These are phyloP conservation scores for Stagonosporopsis rhizophila DNA, from an alignment of 2,329 filamentous ascomycete species.

Conservation along the genomic window DNA sequence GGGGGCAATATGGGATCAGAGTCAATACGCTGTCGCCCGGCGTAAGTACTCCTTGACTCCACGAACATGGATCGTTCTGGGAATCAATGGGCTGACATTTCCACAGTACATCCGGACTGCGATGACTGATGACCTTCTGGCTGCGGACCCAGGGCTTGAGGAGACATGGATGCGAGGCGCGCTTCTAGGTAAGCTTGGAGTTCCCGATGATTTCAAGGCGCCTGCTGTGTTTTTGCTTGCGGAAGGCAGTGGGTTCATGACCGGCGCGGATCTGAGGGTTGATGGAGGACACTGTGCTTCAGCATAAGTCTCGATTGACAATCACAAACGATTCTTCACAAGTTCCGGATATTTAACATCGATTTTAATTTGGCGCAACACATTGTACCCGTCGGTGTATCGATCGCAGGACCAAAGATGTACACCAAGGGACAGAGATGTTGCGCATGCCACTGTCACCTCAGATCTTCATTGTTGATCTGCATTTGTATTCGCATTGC, in stretches of 20 bases:
- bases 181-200: neutral
- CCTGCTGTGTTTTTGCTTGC: neutral
- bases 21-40: neutral
- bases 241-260: neutral
- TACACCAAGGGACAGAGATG: neutral
- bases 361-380: neutral
- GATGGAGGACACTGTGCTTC: neutral
- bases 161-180: neutral
- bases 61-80: neutral
- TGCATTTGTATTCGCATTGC: conserved; percentile 47
- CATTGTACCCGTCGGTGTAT: neutral
- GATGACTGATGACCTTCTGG: neutral
- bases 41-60: neutral
- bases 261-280: neutral
- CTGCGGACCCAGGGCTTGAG: neutral
- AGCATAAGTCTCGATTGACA: neutral
- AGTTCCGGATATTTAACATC: too few relatives aligned
- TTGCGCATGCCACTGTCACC: conserved; percentile 9
- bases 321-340: neutral
- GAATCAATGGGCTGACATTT: neutral
- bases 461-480: conserved; percentile 45
- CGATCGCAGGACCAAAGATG: neutral
- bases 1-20: neutral
- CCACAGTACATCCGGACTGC: neutral
- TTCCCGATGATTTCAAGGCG: neutral